Percentiles rank a stretch among this genome's conserved stretches.
These are phyloP conservation scores for barley (Hordeum vulgare) DNA, from an alignment of 176 grass and related monocot genomes.

Conservation along the genomic window MorexV3_pseudomolecules_assembly NC_058521.1:273050964-273051463, in stretches of 20 bases:
- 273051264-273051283: not conserved
- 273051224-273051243: slow-evolving; percentile 68
- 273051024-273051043: too few species aligned
- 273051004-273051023: too few species aligned
- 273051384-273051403: not conserved
- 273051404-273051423: too few species aligned
- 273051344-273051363: too few species aligned
- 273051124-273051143: slow-evolving; percentile 83
- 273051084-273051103: slow-evolving; percentile 98
- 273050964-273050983: too few species aligned
- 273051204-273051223: slow-evolving; percentile 9
- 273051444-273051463: too few species aligned
- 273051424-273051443: too few species aligned
- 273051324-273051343: too few species aligned
- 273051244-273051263: slow-evolving; percentile 22
- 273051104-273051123: slow-evolving; percentile 94
- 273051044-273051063: slow-evolving; percentile 16
- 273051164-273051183: slow-evolving; percentile 8
- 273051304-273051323: slow-evolving; percentile 29
- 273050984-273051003: too few species aligned
- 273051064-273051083: slow-evolving; percentile 60
- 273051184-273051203: slow-evolving; percentile 11
- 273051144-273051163: slow-evolving; percentile 82
- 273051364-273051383: too few species aligned
- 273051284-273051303: slow-evolving; percentile 36